Base-by-base conservation (phyloP, 129 eudicot genomes). In the Centella asiatica region DNA sequence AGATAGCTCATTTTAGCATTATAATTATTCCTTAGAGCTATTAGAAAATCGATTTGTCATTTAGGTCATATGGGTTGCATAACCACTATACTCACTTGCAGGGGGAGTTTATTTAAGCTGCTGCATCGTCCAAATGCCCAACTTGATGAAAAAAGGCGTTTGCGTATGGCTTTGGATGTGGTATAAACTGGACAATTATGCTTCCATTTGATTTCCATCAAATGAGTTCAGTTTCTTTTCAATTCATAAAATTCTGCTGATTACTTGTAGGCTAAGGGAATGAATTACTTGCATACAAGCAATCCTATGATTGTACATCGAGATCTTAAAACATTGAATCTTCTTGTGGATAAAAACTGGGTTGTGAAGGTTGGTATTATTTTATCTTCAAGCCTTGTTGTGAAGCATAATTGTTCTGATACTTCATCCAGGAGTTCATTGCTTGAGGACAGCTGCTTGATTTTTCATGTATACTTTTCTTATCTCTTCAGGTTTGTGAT, bases 261-360 rank as follows among this genome's bases (percentile, higher is more conserved):
- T 59, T 65, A 53, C 22, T 60, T 79, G 77, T 71, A 90, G 97
- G 97, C 97, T 47, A 90, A 87, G 70, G 97, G 97, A 72, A 86
- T 90, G 97, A 90, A 90, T 74, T 90, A 86, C 74, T 65, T 90
- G 87, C 97, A 90, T 68, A 83, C 97, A 51, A 81, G 97, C 76
- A 74, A 81, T 75, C 97, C 97, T 61, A 72, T 83, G 46, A 87
- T 90, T 56, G 97, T 90, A 64, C 97, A 90, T 70, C 87, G 97
- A 74, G 97, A 90, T 79, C 64, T 90, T 73, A 90, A 90, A 76
- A 83, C 97, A 31, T 90, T 93, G 26, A 90, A 90, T 79, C 97
- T 90, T 70, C 97, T 90, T 59, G 97, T 90, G 72, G 97, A 90
- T 71, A 90, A 90, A 65, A 90, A 86, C 66, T 90, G 97, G 97